A percentile compares a stretch with the other conserved stretches of the same genome.
Conservation (phyloP, 1,139 yeast genomes). For the Taphrina deformans region DNA sequence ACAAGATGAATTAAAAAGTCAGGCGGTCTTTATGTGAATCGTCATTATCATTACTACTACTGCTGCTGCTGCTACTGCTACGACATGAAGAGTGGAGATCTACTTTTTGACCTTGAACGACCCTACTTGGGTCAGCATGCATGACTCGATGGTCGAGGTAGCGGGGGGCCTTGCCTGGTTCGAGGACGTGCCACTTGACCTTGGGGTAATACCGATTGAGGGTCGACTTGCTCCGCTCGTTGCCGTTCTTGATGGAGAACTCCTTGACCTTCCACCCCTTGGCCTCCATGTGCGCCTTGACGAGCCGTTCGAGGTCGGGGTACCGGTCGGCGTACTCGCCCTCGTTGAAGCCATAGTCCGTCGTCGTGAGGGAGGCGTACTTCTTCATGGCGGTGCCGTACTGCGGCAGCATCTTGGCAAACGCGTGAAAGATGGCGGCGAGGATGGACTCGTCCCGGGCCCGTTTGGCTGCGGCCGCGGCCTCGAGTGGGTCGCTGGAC, state of each 20-base stretch:
- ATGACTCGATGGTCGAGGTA: background rate
- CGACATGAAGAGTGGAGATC: background rate
- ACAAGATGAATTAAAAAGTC: background rate
- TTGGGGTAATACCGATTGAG: constrained; percentile 24
- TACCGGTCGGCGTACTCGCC: constrained; percentile 30
- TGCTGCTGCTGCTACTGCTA: background rate
- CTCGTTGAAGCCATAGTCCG: constrained; percentile 28
- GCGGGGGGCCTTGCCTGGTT: constrained; percentile 2
- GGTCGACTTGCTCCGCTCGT: constrained; percentile 22
- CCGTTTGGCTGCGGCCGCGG: constrained; percentile 20
- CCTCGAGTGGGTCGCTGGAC: constrained; percentile 19
- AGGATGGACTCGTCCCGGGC: constrained; percentile 20
- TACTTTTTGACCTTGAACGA: constrained; percentile 18
- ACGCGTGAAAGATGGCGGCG: constrained; percentile 28
- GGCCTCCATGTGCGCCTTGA: constrained; percentile 18
- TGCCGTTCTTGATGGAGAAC: constrained; percentile 10
- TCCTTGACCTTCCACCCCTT: constrained; percentile 30
- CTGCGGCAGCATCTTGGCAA: constrained; percentile 21
- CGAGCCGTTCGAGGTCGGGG: constrained; percentile 21
- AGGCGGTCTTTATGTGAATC: background rate
- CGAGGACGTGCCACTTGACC: constrained; percentile 27
- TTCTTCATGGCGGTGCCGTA: constrained; percentile 29
- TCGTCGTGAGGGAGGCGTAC: constrained; percentile 18
- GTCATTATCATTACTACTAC: background rate
- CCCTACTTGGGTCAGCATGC: background rate